These are phyloP conservation scores for Fomitopsis betulina DNA, from an alignment of 1,284 basidiomycete species.

Conservation along the genomic window DNA sequence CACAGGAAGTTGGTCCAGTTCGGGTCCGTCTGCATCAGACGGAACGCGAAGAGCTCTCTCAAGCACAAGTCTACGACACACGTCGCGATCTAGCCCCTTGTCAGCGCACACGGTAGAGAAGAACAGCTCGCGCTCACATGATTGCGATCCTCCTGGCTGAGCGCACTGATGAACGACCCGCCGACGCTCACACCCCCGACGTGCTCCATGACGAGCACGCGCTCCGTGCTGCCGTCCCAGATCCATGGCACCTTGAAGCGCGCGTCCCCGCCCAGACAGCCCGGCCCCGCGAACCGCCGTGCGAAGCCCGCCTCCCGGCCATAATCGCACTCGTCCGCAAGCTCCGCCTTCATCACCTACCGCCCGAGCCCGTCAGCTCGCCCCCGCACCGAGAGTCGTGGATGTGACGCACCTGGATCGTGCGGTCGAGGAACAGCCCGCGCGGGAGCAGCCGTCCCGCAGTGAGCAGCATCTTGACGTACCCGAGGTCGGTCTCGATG, in stretches of 20 bases:
- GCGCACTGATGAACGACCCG: constrained; percentile 43
- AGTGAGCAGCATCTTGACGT: constrained; percentile 80
- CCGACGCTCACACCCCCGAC: constrained; percentile 84
- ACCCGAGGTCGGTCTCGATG: constrained; percentile 85
- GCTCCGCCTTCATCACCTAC: constrained; percentile 83
- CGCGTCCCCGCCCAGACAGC: constrained; percentile 51
- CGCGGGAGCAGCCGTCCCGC: constrained; percentile 80
- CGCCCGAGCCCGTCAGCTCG: background rate
- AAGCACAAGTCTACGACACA: constrained; percentile 85
- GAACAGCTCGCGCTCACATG: constrained; percentile 45
- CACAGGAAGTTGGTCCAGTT: constrained; percentile 99
- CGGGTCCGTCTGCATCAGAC: constrained; percentile 97
- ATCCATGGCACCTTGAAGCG: constrained; percentile 87
- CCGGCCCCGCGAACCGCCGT: constrained; percentile 51
- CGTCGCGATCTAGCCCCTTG: constrained; percentile 70
- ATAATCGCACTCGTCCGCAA: constrained; percentile 97
- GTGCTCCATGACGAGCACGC: constrained; percentile 88
- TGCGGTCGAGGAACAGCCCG: constrained; percentile 88
- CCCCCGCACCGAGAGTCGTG: background rate
- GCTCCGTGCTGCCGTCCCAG: constrained; percentile 75
- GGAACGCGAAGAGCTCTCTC: constrained; percentile 87
- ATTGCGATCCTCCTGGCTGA: constrained; percentile 68
- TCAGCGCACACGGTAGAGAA: background rate
- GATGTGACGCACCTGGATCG: constrained; percentile 55
- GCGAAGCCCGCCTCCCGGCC: constrained; percentile 80